Conservation (phyloP, 73 alveolate species). For the Paramecium sonneborni region DNA sequence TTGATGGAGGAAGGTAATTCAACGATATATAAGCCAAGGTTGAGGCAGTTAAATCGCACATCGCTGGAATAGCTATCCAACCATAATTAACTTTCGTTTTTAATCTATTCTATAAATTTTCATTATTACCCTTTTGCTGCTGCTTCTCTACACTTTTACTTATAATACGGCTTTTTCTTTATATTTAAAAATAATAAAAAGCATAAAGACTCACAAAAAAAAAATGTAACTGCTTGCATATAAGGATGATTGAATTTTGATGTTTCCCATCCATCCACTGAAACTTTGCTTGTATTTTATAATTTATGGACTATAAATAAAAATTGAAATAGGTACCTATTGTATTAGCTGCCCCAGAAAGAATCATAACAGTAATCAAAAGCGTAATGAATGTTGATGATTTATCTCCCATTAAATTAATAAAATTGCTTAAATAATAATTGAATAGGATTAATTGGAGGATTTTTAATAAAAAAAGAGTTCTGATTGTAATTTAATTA, state of each 20-base stretch:
- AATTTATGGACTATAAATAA: not conserved
- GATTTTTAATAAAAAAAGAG: too few species aligned
- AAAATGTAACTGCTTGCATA: constrained; percentile 68
- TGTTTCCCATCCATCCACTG: not conserved
- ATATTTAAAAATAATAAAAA: constrained; percentile 31
- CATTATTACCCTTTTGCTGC: constrained; percentile 46
- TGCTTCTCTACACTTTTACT: not conserved
- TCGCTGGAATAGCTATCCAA: constrained; percentile 62
- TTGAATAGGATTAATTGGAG: too few species aligned
- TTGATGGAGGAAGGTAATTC: constrained; percentile 66
- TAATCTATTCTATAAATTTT: not conserved
- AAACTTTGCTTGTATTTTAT: not conserved
- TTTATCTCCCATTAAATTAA: not conserved
- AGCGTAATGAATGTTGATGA: not conserved
- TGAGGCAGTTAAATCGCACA: constrained; percentile 61
- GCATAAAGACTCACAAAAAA: constrained; percentile 61
- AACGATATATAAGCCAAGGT: constrained; percentile 56
- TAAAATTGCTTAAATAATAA: not conserved
- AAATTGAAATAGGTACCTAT: not conserved
- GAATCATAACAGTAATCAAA: constrained; percentile 3
- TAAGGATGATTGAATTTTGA: constrained; percentile 57
- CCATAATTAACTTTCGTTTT: constrained; percentile 53
- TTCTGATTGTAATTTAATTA: too few species aligned
- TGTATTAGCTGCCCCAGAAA: constrained; percentile 23
- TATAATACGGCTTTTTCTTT: not conserved